Evolutionary conservation across 2,329 filamentous ascomycete genomes (phyloP).

Genomic region (Cyclaneusma minus): DNA sequence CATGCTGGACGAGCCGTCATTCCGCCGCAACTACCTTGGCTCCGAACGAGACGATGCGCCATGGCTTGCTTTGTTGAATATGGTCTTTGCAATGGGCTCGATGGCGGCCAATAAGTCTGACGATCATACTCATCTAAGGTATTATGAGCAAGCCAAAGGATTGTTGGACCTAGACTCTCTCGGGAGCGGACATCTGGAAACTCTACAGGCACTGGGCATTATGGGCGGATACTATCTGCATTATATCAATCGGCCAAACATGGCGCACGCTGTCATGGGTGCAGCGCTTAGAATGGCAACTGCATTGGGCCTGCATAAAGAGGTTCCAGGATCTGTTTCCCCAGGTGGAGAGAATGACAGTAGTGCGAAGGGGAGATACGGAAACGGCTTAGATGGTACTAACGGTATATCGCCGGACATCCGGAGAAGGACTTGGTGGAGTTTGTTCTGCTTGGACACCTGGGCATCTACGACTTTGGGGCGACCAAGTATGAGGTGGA

Average conservation of each 20-base stretch:
- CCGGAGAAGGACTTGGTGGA: constrained; percentile 59
- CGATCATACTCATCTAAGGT: constrained; percentile 52
- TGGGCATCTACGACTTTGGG: constrained; percentile 60
- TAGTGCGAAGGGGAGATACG: too few species aligned
- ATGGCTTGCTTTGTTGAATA: constrained; percentile 61
- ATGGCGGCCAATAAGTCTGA: constrained; percentile 45
- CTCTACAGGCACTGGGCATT: constrained; percentile 53
- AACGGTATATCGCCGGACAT: constrained; percentile 41
- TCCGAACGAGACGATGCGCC: constrained; percentile 48
- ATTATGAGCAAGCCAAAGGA: constrained; percentile 52
- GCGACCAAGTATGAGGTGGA: constrained; percentile 52
- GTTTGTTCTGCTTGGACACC: constrained; percentile 56
- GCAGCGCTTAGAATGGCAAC: constrained; percentile 62
- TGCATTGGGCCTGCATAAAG: constrained; percentile 55
- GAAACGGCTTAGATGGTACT: constrained; percentile 25
- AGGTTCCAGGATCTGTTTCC: constrained; percentile 28
- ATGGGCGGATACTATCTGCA: constrained; percentile 66
- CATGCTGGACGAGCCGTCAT: constrained; percentile 57
- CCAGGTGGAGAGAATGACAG: constrained; percentile 4
- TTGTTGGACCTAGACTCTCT: constrained; percentile 52
- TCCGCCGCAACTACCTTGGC: constrained; percentile 48
- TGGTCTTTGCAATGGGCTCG: constrained; percentile 62
- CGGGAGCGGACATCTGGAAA: constrained; percentile 57
- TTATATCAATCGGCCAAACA: constrained; percentile 63
- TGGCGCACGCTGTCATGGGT: constrained; percentile 59